Evolutionary conservation across 2,329 filamentous ascomycete genomes (phyloP), one percentile per base, ranked within the genome.

Genomic region (Trichoderma polysporum): DNA sequence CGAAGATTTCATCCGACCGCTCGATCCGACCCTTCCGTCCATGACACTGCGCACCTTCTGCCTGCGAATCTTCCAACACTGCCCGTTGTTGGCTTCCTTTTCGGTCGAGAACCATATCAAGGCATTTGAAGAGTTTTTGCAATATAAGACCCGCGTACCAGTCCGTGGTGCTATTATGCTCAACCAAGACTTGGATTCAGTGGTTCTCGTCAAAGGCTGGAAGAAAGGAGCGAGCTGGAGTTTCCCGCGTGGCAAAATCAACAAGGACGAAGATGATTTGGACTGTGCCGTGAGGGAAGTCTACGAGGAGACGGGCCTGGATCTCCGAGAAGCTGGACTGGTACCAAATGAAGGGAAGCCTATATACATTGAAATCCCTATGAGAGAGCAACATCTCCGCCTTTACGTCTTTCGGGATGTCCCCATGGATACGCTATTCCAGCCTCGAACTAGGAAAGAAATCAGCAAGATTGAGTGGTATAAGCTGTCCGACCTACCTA

Each of bases 401-500:
- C 85, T 99, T 39, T 99, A 95, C 76, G 91, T 98, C 57, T 97
- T 99, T 76, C 89, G 93, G 62, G 89, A 93, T 69, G 88, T 99
- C 3, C 92, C 93, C 15, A 91, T 91, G 83, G 90, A 97, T 73
- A 94, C 93, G 0, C 78, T 89, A 68, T 99, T 99, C 75, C 91
- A 94, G 77, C 92, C 96, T 4, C 90, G 90, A 72, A 98, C 95
- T 6, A 86, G 96, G 66, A 98, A 98, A 78, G 96, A 99, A 78
- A 99, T 99, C 75, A 97, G 94, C 79, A 96, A 93, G 79, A 97
- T 99, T 68, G 84, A 92, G 76, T 99, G 95, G 95, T 97, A 96
- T 80, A 92, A 89, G 72, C 82, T 99, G 47, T 91, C 91, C 0
- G 93, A 97, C 68, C 85, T 99, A 29, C 94, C 95, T 0, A 92